phyloP scores from a whole-genome alignment of 140 eudicot genomes.

The Ambrosia hybrid region DNA sequence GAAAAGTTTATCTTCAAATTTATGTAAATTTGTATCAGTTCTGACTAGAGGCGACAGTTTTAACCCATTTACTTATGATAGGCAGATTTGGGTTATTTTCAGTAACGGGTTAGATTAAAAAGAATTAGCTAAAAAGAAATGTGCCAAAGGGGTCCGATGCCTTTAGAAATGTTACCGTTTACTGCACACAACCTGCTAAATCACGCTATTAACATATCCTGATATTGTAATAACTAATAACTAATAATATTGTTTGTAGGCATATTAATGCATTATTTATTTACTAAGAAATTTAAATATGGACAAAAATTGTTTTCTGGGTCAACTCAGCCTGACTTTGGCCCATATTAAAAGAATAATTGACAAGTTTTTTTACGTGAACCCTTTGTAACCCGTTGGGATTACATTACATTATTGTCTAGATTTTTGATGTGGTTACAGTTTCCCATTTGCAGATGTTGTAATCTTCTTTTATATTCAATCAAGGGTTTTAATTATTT shows the following conservation, averaged over 20 bases:
- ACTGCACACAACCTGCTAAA: neutral
- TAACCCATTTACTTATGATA: neutral
- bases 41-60: neutral
- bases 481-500: neutral
- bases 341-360: neutral
- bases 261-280: neutral
- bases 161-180: neutral
- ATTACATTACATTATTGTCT: conserved; percentile 4
- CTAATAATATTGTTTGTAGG: neutral
- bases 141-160: neutral
- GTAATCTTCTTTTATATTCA: neutral
- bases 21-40: neutral
- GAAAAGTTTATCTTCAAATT: neutral
- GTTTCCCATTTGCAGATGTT: neutral
- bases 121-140: neutral
- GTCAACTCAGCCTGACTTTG: neutral
- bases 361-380: neutral
- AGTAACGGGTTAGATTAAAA: neutral
- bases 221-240: neutral
- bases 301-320: neutral
- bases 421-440: neutral
- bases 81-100: neutral
- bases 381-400: neutral
- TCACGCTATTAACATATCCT: neutral
- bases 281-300: neutral